Base-by-base conservation (phyloP, 1,139 yeast genomes). In the Magnusiomyces sp. region DNA sequence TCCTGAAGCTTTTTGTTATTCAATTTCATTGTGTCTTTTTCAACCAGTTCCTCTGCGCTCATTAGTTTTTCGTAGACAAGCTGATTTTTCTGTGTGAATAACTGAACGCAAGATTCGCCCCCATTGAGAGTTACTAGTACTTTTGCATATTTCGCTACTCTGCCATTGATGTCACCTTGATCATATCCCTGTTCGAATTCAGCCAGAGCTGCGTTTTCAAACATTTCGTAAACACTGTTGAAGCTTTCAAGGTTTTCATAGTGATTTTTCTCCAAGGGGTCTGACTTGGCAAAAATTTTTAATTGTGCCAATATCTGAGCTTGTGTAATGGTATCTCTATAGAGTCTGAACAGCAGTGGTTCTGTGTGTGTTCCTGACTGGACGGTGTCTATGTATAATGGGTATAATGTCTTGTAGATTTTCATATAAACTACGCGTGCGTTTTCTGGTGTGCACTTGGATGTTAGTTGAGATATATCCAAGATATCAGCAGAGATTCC, bases 131-230 rank as follows among this genome's bases (percentile, higher is more conserved):
- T 64, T 53, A 55, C 69, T 59, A 61, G 67, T 1, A 66, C 71
- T 27, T 52, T 59, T 41, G 63, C 71, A 50, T 56, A 67, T 48
- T 59, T 71, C 47, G 64, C 62, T 37, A 69, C 71, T 47, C 62
- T 73, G 33, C 58, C 70, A 16, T 58, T 59, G 53, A 60, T 74
- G 49, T 84, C 81, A 48, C 74, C 71, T 2, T 72, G 65, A 47
- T 77, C 81, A 57, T 77, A 77, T 5, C 65, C 68, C 38, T 73
- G 68, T 51, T 84, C 94, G 56, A 89, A 73, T 58, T 88, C 95
- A 45, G 80, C 69, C 34, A 86, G 63, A 7, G 85, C 74, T 0
- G 94, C 88, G 60, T 77, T 83, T 49, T 84, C 84, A 62, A 87
- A 86, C 38, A 85, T 71, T 59, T 84, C 94, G 45, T 80, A 67